Evolutionary conservation across 495 filamentous ascomycete genomes (phyloP), one percentile per base, ranked within the genome.

Genomic region (Astrothelium subdiscretum): DNA sequence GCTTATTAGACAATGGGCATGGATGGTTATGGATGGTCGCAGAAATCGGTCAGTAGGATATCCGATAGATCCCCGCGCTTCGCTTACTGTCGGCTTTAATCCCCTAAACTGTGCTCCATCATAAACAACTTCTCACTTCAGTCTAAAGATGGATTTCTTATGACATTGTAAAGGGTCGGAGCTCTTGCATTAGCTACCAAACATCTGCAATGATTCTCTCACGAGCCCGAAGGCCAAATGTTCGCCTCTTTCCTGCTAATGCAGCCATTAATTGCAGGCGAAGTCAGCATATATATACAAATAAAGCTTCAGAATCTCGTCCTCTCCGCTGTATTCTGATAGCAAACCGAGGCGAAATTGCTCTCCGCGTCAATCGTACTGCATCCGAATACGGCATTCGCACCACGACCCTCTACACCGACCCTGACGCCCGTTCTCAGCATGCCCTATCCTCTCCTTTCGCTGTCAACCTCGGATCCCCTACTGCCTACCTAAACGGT

Each of bases 321-420:
- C 83, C 90, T 12, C 79, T 97, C 61, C 86, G 86, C 54, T 95
- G 91, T 18, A 87, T 97, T 57, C 78, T 97, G 0, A 97, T 99
- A 70, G 94, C 94, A 18, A 99, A 99, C 71, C 85, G 94, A 66
- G 94, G 94, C 64, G 94, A 99, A 72, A 99, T 99, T 69, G 95
- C 94, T 59, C 78, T 97, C 60, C 87, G 94, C 62, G 92, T 99
- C 59, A 84, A 88, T 58, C 85, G 84, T 66, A 98, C 94, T 24
- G 94, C 94, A 10, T 78, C 88, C 31, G 80, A 86, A 52, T 87
- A 92, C 75, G 95, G 95, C 60, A 96, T 98, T 71, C 85, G 87
- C 61, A 95, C 92, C 27, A 97, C 92, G 5, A 96, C 91, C 0
- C 82, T 98, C 64, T 97, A 96, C 74, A 99, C 94, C 35, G 88